Evolutionary conservation across 2,329 filamentous ascomycete species (phyloP), one percentile per base, ranked within the genome.

Genomic region (Botrytis deweyae): DNA sequence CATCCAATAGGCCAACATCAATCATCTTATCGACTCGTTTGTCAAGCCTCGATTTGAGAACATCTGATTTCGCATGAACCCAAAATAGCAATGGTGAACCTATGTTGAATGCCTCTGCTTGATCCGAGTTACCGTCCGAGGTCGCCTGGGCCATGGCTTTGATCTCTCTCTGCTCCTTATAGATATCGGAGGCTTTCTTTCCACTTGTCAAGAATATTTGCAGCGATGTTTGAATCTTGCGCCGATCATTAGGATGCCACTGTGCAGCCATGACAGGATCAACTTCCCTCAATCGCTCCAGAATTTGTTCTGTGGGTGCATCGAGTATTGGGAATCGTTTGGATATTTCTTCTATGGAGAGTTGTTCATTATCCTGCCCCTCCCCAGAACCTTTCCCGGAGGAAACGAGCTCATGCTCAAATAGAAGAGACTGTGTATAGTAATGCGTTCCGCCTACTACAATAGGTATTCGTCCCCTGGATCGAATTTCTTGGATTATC

Each of bases 381-480:
- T 79, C 79, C 10, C 77, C 79, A 42, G 80, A 79, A 59, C 74
- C 75, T 75, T 77, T 81, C 36, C 62, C 55, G 9, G 76, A 71
- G 7, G 84, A 84, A 1, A 93, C 85, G 10, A 95, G 82, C 25
- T 87, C 87, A 76, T 95, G 90, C 49, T 92, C 88, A 81, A 98
- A 97, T 4, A 99, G 86, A 25, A 99, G 86, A 0, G 93, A 90
- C 79, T 98, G 94, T 0, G 93, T 92, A 80, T 99, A 99, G 84
- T 98, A 99, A 80, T 97, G 94, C 18, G 95, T 97, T 14, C 96
- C 96, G 40, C 96, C 96, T 1, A 98, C 96, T 0, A 99, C 84
- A 42, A 99, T 94, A 0, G 96, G 96, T 20, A 98, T 82, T 76
- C 92, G 93, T 0, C 94, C 93, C 78, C 95, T 87, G 12, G 85